phyloP scores from a whole-genome alignment of 257 asterid genomes.

The Dorcoceras hygrometricum region DNA sequence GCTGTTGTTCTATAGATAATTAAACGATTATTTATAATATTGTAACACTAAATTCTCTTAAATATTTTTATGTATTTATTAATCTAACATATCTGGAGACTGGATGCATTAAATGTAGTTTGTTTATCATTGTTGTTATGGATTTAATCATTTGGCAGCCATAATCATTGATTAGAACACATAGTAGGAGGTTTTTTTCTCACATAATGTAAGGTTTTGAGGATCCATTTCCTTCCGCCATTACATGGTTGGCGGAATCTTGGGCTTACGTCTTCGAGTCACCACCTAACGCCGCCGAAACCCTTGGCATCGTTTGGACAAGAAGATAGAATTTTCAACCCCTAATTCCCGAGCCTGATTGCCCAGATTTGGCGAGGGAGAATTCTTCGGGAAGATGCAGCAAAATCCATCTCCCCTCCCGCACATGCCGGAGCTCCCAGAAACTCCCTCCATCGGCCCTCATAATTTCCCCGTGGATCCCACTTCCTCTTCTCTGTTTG shows the following conservation, averaged over 20 bases:
- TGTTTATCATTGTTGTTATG: no score
- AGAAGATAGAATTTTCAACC: slow-evolving; percentile 20
- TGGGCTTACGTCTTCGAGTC: slow-evolving; percentile 34
- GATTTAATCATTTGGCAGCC: no score
- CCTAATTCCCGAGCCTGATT: slow-evolving; percentile 17
- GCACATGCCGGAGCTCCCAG: slow-evolving; percentile 11
- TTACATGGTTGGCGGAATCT: not conserved
- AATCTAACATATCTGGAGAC: no score
- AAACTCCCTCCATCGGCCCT: slow-evolving; percentile 27
- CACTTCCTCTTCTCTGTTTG: slow-evolving; percentile 47
- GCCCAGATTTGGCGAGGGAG: not conserved
- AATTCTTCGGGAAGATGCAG: slow-evolving; percentile 20
- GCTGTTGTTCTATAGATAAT: no score
- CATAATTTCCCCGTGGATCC: slow-evolving; percentile 33
- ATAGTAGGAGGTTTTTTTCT: no score
- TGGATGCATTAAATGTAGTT: no score
- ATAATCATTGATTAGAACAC: no score
- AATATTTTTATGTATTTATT: no score
- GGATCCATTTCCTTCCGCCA: no score
- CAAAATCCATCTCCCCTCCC: slow-evolving; percentile 25
- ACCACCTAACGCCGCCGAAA: slow-evolving; percentile 56
- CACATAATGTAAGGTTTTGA: no score
- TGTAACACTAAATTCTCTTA: no score
- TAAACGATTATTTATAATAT: no score
- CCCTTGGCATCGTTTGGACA: slow-evolving; percentile 24